phyloP scores from a whole-genome alignment of 2,329 filamentous ascomycete genomes.

The Colletotrichum sp. region DNA sequence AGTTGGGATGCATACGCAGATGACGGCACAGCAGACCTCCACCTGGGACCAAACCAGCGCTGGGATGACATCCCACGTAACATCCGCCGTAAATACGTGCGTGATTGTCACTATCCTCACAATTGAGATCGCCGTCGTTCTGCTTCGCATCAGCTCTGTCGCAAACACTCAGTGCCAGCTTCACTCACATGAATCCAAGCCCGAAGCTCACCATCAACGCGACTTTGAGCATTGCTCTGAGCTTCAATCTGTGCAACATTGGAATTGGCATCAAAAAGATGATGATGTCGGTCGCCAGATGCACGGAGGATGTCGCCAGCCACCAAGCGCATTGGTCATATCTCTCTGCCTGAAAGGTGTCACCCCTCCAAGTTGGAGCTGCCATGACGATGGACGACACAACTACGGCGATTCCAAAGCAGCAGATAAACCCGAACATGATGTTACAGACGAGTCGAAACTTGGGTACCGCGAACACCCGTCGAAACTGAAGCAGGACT shows the following conservation, averaged over 20 bases:
- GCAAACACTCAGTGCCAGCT: neutral
- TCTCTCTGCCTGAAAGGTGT: neutral
- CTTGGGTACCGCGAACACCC: neutral
- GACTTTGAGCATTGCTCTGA: neutral
- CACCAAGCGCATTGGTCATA: slow-evolving; percentile 4
- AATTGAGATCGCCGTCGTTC: slow-evolving; percentile 7
- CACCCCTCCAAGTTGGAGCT: neutral
- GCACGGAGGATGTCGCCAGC: neutral
- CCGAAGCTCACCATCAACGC: slow-evolving; percentile 9
- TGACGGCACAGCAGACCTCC: slow-evolving; percentile 10
- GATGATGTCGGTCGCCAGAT: slow-evolving; percentile 12
- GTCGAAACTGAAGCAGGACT: slow-evolving; percentile 5
- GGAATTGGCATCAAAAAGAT: slow-evolving; percentile 15
- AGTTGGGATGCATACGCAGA: slow-evolving; percentile 14
- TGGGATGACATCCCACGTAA: slow-evolving; percentile 2
- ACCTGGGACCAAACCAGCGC: slow-evolving; percentile 3
- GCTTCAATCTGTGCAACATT: neutral
- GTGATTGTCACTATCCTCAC: slow-evolving; percentile 1
- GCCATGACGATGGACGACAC: neutral
- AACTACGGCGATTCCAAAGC: neutral
- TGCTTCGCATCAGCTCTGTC: neutral
- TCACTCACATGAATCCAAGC: slow-evolving; percentile 13
- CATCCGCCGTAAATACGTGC: neutral
- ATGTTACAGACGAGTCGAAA: neutral
- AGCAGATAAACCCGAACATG: slow-evolving; percentile 3